These are phyloP conservation scores for Aspergillus flavus DNA, from an alignment of 2,329 filamentous ascomycete genomes.

Conservation along the genomic window DNA sequence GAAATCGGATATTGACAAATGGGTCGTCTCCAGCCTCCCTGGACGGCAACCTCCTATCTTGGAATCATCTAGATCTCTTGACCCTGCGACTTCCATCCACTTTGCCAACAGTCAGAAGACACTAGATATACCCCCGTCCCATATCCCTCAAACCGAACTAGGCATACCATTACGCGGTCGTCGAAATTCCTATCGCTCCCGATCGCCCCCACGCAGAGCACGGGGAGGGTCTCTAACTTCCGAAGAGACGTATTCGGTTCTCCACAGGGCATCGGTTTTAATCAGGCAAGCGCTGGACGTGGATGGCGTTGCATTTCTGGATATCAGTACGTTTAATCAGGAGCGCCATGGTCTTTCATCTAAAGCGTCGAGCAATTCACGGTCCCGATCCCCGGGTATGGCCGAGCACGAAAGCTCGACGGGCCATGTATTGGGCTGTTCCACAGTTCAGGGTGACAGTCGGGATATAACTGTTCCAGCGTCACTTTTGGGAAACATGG, in stretches of 20 bases:
- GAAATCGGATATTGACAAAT: neutral
- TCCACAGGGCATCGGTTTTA: neutral
- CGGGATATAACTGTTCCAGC: neutral
- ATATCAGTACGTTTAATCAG: neutral
- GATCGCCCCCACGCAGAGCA: neutral
- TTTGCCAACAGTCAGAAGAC: neutral
- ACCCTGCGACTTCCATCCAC: neutral
- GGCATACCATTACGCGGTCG: neutral
- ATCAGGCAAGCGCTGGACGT: neutral
- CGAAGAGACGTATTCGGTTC: neutral
- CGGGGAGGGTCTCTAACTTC: neutral
- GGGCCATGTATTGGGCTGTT: neutral
- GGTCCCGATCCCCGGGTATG: neutral
- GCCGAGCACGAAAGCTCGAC: neutral
- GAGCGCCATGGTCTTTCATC: neutral
- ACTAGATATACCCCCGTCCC: neutral
- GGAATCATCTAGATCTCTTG: neutral
- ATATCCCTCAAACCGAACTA: neutral
- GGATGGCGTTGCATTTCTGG: neutral
- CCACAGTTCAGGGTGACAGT: too few species aligned
- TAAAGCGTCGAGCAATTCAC: neutral
- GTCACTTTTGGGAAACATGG: neutral
- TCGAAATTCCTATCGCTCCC: neutral
- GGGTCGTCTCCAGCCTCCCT: neutral
- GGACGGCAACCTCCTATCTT: neutral